Base-by-base conservation (phyloP, 805 yeast genomes). In the Monosporozyma aerobia region DNA sequence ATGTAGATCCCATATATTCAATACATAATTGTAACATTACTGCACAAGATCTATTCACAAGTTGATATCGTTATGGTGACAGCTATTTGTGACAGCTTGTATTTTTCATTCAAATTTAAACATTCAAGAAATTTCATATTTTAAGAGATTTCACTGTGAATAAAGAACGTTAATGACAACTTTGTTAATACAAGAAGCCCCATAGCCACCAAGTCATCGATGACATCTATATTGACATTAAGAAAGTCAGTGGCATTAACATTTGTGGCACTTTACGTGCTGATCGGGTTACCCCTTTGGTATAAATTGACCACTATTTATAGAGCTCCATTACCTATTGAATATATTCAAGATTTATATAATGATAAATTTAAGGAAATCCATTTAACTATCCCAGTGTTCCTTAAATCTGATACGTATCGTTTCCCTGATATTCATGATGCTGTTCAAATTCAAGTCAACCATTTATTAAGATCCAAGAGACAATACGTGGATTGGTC, bases 371-470 rank as follows among this genome's bases (percentile, higher is more conserved):
- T 74, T 45, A 57, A 66, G 23, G 83, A 79, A 58, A 55, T 79
- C 2, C 65, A 65, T 25, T 51, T 80, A 44, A 67, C 60, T 2
- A 69, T 79, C 5, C 80, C 80, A 0, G 69, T 78, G 3, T 73
- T 68, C 48, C 57, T 74, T 23, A 65, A 67, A n/a, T 62, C 63
- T 1, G 73, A 74, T 10, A 78, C 77, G 1, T 74, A 81, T 56
- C 65, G 69, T 16, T 82, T 83, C 58, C 90, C 92, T 0, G 96
- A 89, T 63, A 61, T 89, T 19, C 77, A 76, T 1, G 73, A 73
- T 44, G 89, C 85, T 0, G 62, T 77, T 1, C 77, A 77, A 54
- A 59, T 73, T 11, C 79, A 80, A 57, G 60, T 79, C 1, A 71
- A 76, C 54, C 68, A 70, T 14, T 67, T 77, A 46, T 51, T 58